Evolutionary conservation across 306 rosid genomes (phyloP).

Genomic region (Cucurbita maxima): DNA sequence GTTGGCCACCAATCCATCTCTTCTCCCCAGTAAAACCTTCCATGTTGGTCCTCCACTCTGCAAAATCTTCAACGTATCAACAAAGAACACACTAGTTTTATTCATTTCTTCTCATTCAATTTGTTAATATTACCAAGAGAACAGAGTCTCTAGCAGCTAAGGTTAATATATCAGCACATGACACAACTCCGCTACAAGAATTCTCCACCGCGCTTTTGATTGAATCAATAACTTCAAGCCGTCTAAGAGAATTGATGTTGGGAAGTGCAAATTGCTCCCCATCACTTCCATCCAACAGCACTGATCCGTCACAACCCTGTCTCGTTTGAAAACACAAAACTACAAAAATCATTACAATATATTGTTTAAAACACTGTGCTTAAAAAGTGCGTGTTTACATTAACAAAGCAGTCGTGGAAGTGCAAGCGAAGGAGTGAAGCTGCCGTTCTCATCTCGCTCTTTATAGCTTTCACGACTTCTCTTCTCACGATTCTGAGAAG

Average conservation of each 20-base stretch:
- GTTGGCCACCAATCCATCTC: conserved; percentile 59
- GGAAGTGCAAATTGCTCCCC: conserved; percentile 50
- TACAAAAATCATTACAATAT: neutral
- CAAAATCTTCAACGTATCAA: neutral
- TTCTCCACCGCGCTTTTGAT: conserved; percentile 70
- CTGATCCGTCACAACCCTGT: conserved; percentile 86
- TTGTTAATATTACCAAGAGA: conserved; percentile 24
- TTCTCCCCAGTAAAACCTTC: conserved; percentile 56
- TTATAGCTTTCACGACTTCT: conserved; percentile 41
- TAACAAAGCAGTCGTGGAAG: conserved; percentile 90
- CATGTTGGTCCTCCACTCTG: conserved; percentile 77
- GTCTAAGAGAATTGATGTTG: conserved; percentile 61
- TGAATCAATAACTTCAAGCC: conserved; percentile 62
- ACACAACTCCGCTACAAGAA: conserved; percentile 60
- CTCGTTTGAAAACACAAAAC: neutral
- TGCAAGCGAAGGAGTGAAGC: conserved; percentile 87
- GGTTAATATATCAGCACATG: conserved; percentile 77
- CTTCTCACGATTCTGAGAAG: conserved; percentile 36
- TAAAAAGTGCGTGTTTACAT: conserved; percentile 20
- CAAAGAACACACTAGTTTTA: neutral
- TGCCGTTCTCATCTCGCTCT: conserved; percentile 62
- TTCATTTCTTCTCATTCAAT: neutral
- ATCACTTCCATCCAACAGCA: conserved; percentile 51
- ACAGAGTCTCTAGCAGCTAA: conserved; percentile 81
- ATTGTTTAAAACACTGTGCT: too few relatives aligned